Conservation (phyloP, 768 basidiomycete genomes). For the Russula olivacea region DNA sequence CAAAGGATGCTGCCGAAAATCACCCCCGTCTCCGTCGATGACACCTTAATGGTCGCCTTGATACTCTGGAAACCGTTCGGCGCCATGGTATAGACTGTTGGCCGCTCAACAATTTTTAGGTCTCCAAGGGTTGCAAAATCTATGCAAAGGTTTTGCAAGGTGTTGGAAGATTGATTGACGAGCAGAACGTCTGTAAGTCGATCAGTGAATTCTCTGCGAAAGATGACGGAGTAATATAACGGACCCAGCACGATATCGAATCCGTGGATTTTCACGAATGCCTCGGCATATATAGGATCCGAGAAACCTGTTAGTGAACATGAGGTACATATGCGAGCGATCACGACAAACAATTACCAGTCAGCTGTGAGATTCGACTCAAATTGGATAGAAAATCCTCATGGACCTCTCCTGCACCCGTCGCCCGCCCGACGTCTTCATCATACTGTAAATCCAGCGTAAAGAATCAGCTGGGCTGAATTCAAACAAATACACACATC, state of each 20-base stretch:
- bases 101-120: constrained; percentile 94
- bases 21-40: constrained; percentile 96
- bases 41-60: constrained; percentile 97
- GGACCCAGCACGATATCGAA: constrained; percentile 91
- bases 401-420: constrained; percentile 72
- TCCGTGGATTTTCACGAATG: constrained; percentile 94
- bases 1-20: constrained; percentile 98
- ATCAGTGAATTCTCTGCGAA: neutral
- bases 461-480: neutral
- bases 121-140: constrained; percentile 98
- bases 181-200: constrained; percentile 72
- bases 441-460: constrained; percentile 54
- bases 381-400: constrained; percentile 96
- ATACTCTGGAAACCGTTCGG: constrained; percentile 98
- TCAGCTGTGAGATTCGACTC: constrained; percentile 88
- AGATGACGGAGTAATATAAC: constrained; percentile 19
- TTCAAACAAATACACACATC: constrained; percentile 40
- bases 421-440: constrained; percentile 83
- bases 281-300: constrained; percentile 97
- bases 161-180: constrained; percentile 93
- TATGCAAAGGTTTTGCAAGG: constrained; percentile 91
- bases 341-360: constrained; percentile 45
- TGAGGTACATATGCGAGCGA: constrained; percentile 3
- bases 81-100: constrained; percentile 85
- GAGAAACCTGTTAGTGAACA: constrained; percentile 66